Base-by-base conservation (phyloP, 2,329 filamentous ascomycete genomes). In the Microcyclosporella mali region DNA sequence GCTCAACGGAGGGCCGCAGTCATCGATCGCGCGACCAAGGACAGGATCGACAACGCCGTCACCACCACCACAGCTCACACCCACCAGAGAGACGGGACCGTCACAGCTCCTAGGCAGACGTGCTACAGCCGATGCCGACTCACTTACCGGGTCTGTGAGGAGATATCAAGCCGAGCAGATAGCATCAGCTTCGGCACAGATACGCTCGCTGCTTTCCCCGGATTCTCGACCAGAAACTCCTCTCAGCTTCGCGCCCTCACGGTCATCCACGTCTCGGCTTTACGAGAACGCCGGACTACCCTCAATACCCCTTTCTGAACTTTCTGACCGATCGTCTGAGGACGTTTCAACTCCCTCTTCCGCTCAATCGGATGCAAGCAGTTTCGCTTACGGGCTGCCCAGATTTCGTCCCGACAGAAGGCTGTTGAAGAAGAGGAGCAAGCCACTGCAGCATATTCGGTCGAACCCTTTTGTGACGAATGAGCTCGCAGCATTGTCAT, bases 81-180 rank as follows among this genome's bases (percentile, higher is more conserved):
- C 48, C 56, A 37, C 60, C 58, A 15, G 52, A 58, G 31, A 50
- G 53, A 40, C 53, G 52, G 33, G 60, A 61, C 43, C 58, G 58
- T 35, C 55, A 59, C 58, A 59, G 57, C 49, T 62, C 59, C 14
- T 62, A 54, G 59, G 56, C 59, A 43, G 49, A 46, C 44, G 53
- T 62, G 29, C 33, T 61, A 52, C 50, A 42, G 19, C 58, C 58
- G 43, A 60, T 61, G 57, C 57, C 56, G 33, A 51, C 54, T n/a
- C 53, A 56, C 25, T 57, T 34, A 46, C 28, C 17, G 50, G 47
- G 28, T 45, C 45, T 7, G 31, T 50, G n/a, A 41, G 44, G 16
- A 34, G 39, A 15, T 53, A 52, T 40, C 45, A 41, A 15, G 36
- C 46, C 12, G 33, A 29, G 27, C 49, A 43, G 18, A 36, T 40